A percentile compares a stretch with the other conserved stretches of the same genome.
Evolutionary conservation across 768 basidiomycete genomes (phyloP).

Genomic region (Galerina sulciceps): DNA sequence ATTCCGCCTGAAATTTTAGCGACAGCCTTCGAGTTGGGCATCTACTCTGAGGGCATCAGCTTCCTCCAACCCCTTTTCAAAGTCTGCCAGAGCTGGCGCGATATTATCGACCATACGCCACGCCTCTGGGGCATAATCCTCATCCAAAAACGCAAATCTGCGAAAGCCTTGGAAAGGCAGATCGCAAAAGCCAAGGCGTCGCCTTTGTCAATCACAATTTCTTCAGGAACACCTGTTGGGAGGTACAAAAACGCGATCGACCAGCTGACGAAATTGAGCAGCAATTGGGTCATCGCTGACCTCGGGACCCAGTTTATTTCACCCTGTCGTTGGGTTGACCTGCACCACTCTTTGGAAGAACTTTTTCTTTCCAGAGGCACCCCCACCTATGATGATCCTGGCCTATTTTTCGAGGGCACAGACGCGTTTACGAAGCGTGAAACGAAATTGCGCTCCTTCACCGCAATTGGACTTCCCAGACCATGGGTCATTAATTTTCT

Average conservation of each 20-base stretch:
- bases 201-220: slow-evolving; percentile 27
- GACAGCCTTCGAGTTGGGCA: slow-evolving; percentile 30
- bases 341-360: slow-evolving; percentile 20
- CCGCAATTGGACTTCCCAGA: slow-evolving; percentile 12
- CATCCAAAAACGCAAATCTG: slow-evolving; percentile 11
- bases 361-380: slow-evolving; percentile 17
- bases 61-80: slow-evolving; percentile 30
- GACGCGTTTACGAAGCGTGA: neutral
- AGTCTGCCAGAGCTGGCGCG: slow-evolving; percentile 31
- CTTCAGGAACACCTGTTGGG: neutral
- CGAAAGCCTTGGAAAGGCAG: slow-evolving; percentile 17
- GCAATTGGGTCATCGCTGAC: slow-evolving; percentile 32
- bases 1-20: slow-evolving; percentile 36
- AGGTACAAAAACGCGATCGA: neutral
- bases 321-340: slow-evolving; percentile 17
- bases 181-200: slow-evolving; percentile 32
- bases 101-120: slow-evolving; percentile 30
- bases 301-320: slow-evolving; percentile 24
- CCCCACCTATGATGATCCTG: neutral
- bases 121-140: slow-evolving; percentile 36
- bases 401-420: slow-evolving; percentile 17
- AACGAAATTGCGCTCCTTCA: slow-evolving; percentile 24
- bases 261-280: slow-evolving; percentile 20
- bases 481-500: slow-evolving; percentile 28
- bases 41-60: slow-evolving; percentile 29